These are phyloP conservation scores for Penicillium sp. DNA, from an alignment of 2,329 filamentous ascomycete genomes.

Conservation along the genomic window DNA sequence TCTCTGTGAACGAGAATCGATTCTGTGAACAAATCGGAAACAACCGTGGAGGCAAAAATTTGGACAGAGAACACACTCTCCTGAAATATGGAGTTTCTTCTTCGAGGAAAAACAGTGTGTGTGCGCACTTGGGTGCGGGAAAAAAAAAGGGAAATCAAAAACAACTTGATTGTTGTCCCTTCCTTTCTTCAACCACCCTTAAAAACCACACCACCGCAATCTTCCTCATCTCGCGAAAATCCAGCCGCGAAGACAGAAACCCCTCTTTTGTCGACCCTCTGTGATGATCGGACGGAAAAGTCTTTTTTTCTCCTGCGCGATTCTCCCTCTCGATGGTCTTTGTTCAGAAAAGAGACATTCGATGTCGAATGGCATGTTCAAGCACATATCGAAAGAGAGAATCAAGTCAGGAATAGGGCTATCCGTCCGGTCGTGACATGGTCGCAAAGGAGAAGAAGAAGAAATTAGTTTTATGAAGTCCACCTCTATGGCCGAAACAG, in stretches of 20 bases:
- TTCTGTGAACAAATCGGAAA: conserved; percentile 11
- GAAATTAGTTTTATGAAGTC: conserved; percentile 66
- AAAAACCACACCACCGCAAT: conserved; percentile 10
- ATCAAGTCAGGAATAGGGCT: too few relatives aligned
- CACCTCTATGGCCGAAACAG: conserved; percentile 49
- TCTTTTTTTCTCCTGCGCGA: background rate
- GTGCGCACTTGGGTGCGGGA: conserved; percentile 9
- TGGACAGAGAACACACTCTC: conserved; percentile 32
- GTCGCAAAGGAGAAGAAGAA: conserved; percentile 27
- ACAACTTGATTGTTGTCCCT: background rate
- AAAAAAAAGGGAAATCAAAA: conserved; percentile 1
- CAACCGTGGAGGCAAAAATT: conserved; percentile 16
- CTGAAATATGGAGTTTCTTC: conserved; percentile 18
- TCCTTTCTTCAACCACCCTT: conserved; percentile 3
- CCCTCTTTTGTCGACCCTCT: background rate
- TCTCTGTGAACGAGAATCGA: conserved; percentile 18
- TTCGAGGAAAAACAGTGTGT: conserved; percentile 14
- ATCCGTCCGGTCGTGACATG: background rate
- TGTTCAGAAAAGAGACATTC: background rate
- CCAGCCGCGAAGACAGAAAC: background rate
- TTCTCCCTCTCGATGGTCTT: too few relatives aligned
- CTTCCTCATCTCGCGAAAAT: conserved; percentile 1
- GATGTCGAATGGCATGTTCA: too few relatives aligned
- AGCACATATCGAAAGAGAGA: too few relatives aligned
- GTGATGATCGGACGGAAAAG: background rate